Conservation (phyloP, 345 rosid species). For the Sonneratia alba region DNA sequence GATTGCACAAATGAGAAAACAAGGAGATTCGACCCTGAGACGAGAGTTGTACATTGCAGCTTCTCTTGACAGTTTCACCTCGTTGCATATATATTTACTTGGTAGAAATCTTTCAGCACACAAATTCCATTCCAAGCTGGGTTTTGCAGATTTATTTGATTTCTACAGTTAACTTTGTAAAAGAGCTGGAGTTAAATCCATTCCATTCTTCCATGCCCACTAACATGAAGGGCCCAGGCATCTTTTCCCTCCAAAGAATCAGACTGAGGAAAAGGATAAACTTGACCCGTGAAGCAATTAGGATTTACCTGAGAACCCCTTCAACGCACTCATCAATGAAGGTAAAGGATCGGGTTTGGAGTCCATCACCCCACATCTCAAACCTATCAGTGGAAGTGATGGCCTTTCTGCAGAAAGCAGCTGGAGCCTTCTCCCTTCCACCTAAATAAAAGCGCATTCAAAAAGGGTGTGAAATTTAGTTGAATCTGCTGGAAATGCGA, state of each 20-base stretch:
- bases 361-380: conserved; percentile 99
- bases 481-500: background rate
- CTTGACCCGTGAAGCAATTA: background rate
- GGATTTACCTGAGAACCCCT: conserved; percentile 76
- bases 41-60: background rate
- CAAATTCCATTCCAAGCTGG: too few relatives aligned
- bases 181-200: background rate
- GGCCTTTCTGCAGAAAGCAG: conserved; percentile 95
- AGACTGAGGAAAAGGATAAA: background rate
- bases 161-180: background rate
- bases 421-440: conserved; percentile 99
- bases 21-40: background rate
- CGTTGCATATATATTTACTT: too few relatives aligned
- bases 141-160: background rate
- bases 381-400: conserved; percentile 69
- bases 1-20: background rate
- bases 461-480: background rate
- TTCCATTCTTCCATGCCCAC: background rate
- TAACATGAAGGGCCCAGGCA: background rate
- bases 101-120: too few relatives aligned
- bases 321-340: conserved; percentile 98
- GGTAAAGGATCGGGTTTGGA: conserved; percentile 93
- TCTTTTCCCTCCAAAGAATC: background rate
- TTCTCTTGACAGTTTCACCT: too few relatives aligned
- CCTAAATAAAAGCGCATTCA: conserved; percentile 26